Base-by-base conservation (phyloP, 2,329 filamentous ascomycete species). In the Cyphellophora attinorum region DNA sequence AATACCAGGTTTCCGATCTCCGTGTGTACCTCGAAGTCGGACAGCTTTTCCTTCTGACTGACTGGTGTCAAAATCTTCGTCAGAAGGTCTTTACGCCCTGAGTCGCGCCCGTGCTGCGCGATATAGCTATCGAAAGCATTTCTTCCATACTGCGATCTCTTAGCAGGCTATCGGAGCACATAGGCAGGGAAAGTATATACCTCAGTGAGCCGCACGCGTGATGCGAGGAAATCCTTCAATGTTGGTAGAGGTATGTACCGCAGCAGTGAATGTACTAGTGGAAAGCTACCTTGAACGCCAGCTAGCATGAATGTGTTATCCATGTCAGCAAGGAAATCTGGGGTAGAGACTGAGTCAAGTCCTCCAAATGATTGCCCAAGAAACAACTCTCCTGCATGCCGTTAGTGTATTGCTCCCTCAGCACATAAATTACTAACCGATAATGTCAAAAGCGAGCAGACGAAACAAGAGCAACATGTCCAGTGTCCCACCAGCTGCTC, bases 1-100 rank as follows among this genome's bases (percentile, higher is more conserved):
- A 37, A 37, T 6, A 37, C 11, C 8, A 31, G 19, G 18, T 37
- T 37, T 19, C 17, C 23, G 5, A 37, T 4, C 34, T 37, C 34
- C 15, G 12, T 37, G 27, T 5, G 34, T 21, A 6, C 31, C 19
- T 8, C 25, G 31, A 5, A 15, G 29, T 37, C 18, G 5, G 4
- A 3, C 6, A 37, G 34, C 18, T 5, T 25, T 6, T 19, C 6
- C 25, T 29, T 27, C 19, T 37, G 27, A 19, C 31, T 37, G 34
- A 33, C 31, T 19, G 25, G 11, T 23, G 16, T 16, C 6, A 19
- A 14, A 18, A 37, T 35, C n/a, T n/a, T n/a, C n/a, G n/a, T 25
- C 8, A 37, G 28, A 18, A 31, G 25, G 18, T 37, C 13, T 8
- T 25, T 8, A n/a, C n/a, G 8, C 4, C 34, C n/a, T 6, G 34